Evolutionary conservation across 2,329 filamentous ascomycete genomes (phyloP).

Genomic region (Fusarium protoensiforme): DNA sequence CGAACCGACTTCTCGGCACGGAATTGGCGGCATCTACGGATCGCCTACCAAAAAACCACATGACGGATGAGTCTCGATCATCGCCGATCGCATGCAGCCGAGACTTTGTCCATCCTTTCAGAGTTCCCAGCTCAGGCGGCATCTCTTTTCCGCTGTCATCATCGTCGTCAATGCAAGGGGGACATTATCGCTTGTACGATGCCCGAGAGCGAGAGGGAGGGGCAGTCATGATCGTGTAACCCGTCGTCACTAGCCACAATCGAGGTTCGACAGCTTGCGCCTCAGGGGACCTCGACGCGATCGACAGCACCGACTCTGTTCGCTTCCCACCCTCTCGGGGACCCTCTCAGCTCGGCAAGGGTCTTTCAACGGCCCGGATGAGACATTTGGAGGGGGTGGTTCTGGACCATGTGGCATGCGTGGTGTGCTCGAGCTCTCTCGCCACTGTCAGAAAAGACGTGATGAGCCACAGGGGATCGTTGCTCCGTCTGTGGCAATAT

Average conservation of each 20-base stretch:
- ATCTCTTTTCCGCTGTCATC: slow-evolving; percentile 12
- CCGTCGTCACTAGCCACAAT: slow-evolving; percentile 39
- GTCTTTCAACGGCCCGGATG: slow-evolving; percentile 35
- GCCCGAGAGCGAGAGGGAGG: neutral
- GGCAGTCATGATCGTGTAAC: slow-evolving; percentile 21
- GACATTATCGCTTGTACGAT: neutral
- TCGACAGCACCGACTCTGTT: slow-evolving; percentile 22
- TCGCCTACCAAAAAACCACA: neutral
- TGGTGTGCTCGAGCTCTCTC: slow-evolving; percentile 9
- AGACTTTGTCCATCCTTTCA: neutral
- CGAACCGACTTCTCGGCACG: slow-evolving; percentile 13
- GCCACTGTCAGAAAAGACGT: slow-evolving; percentile 16
- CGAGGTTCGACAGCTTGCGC: slow-evolving; percentile 31
- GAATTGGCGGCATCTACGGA: slow-evolving; percentile 22
- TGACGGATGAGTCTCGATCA: slow-evolving; percentile 20
- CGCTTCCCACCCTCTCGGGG: neutral
- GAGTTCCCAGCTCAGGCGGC: slow-evolving; percentile 11
- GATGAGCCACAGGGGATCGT: slow-evolving; percentile 35
- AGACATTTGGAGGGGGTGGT: slow-evolving; percentile 19
- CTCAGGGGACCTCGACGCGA: slow-evolving; percentile 27
- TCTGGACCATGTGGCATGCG: slow-evolving; percentile 29
- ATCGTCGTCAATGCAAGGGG: slow-evolving; percentile 2
- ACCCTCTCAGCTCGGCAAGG: slow-evolving; percentile 40
- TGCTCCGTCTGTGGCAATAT: slow-evolving; percentile 23
- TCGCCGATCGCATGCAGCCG: slow-evolving; percentile 31